Evolutionary conservation across 768 basidiomycete species (phyloP), one percentile per base, ranked within the genome.

Genomic region (Naganishia vaughanmartiniae): DNA sequence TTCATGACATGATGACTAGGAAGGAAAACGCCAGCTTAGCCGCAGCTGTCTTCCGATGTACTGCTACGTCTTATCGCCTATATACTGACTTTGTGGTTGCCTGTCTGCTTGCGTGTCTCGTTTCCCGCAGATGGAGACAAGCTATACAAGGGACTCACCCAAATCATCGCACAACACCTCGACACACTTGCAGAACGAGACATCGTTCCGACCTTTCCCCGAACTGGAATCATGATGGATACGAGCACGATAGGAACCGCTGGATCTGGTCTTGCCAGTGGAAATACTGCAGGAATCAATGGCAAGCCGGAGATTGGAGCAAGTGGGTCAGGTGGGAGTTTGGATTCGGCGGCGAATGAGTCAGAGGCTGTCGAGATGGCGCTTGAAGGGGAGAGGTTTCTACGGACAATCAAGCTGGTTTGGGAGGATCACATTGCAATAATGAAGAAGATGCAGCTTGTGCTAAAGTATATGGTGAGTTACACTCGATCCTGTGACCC

Each of bases 401-500:
- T 98, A 78, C 93, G 90, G 77, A 89, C 90, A 33, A 72, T 96
- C 66, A 87, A 87, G 77, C 85, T 86, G 34, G 90, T 95, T 0
- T 98, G 96, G 94, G 90, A 94, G 67, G 93, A 97, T 78, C 96
- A 99, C 81, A 88, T 84, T 5, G 87, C 89, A 14, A 92, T 89
- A 79, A 91, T 97, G 91, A 83, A 85, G 31, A 91, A 94, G 79
- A 80, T 99, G 70, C 87, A 89, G 14, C 92, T 93, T 80, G 87
- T 99, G 51, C 84, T 98, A 74, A 92, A 91, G 78, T 99, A 99
- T 78, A 96, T 99, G 93, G 96, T 96, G 76, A 68, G 87, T 82
- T 46, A 57, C 36, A 33, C 12, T 54, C 53, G 15, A 28, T 60
- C 39, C 34, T 19, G 19, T n/a, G 30, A 26, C 46, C 24, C 0